These are phyloP conservation scores for Ophiobolus disseminans DNA, from an alignment of 2,329 filamentous ascomycete species.

Conservation along the genomic window DNA sequence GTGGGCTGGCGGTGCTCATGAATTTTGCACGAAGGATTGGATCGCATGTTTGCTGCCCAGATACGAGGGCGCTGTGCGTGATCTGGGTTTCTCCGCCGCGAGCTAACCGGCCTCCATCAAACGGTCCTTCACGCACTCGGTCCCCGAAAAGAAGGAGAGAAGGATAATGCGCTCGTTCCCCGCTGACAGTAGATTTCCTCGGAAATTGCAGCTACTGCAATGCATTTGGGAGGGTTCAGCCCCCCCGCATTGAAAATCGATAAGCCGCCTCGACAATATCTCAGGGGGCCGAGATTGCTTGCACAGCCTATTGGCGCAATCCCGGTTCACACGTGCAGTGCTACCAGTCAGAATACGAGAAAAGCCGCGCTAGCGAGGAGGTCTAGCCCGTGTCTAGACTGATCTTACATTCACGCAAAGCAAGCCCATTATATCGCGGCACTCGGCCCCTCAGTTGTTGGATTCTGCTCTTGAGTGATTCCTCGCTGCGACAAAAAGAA, in stretches of 20 bases:
- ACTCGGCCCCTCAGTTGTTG: not conserved
- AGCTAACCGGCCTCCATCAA: no score
- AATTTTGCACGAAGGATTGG: no score
- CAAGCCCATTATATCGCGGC: not conserved
- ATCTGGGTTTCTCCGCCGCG: no score
- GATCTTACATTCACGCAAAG: not conserved
- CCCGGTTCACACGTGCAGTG: not conserved
- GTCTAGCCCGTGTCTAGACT: not conserved
- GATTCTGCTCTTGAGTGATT: not conserved
- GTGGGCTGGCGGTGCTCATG: no score
- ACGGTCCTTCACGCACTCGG: no score
- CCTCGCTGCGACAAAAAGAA: not conserved
- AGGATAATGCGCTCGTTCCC: no score
- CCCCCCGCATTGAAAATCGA: not conserved
- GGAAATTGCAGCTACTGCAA: not conserved
- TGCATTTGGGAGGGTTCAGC: not conserved
- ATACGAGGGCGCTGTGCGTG: no score
- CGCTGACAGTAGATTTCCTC: not conserved
- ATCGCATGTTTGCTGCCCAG: no score
- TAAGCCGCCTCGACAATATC: not conserved
- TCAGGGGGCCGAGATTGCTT: not conserved
- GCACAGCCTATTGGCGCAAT: not conserved
- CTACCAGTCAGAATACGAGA: not conserved
- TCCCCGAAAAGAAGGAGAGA: no score
- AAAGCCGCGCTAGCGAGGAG: not conserved